Base-by-base conservation (phyloP, 768 basidiomycete genomes). In the Boletus speciosus region DNA sequence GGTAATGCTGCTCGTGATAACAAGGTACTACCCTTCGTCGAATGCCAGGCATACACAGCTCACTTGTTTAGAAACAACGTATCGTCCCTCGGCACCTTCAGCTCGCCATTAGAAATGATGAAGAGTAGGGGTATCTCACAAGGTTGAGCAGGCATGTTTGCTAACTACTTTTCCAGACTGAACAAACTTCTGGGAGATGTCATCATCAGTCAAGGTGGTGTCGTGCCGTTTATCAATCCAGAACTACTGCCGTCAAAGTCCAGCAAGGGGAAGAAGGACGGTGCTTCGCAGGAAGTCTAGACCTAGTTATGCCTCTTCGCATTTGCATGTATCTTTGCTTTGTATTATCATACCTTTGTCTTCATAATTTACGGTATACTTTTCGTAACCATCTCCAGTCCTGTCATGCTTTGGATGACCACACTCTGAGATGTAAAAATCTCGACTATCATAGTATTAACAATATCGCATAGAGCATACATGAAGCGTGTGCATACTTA, bases 41-140 rank as follows among this genome's bases (percentile, higher is more conserved):
- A 5, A 11, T 47, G 7, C 9, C 1, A 12, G 29, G 7, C 5
- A 3, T 29, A 1, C 37, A 6, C 1, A 8, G 4, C 46, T 54
- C 11, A 54, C 4, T 40, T 10, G 1, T 44, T 52, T 37, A 70
- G 76, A 90, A 88, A 77, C 79, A 81, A 57, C 83, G 88, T 74
- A 92, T 93, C 60, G 83, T 86, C 19, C 91, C 91, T 52, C 81
- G 86, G 68, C 86, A 88, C 72, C 71, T 87, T 49, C 85, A 88
- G 68, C 80, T 88, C 51, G 85, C 86, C 52, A 86, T 88, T 68
- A 80, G 86, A 48, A 87, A 87, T 73, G 85, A 87, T 62, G 86
- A 88, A 64, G 85, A 86, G 79, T 85, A 66, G 48, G 48, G 74
- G 77, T 4, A 2, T 42, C n/a, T 37, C 3, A 0, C 9, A 14